Base-by-base conservation (phyloP, 2,329 filamentous ascomycete species). In the Penicillium sp. region DNA sequence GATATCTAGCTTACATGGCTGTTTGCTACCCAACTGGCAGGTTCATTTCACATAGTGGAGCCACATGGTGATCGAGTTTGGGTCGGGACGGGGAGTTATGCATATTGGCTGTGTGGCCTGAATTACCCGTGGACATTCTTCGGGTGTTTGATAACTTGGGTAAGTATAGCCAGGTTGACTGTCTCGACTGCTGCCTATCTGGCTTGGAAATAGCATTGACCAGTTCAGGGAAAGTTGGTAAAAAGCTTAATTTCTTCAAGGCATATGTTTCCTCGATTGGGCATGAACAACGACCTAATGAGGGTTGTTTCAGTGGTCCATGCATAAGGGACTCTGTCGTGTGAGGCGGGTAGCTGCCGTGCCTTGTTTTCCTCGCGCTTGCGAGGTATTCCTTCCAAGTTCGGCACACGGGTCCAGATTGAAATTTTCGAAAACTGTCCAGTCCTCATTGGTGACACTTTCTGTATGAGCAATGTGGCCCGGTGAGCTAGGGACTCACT, bases 31-130 rank as follows among this genome's bases (percentile, higher is more conserved):
- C 36, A 39, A 53, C 36, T 19, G 21, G 17, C 33, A 15, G 52
- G 27, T 38, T 35, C 7, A 19, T 27, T 48, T 68, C 60, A 89
- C 87, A 75, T 96, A 96, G 74, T 96, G 91, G 33, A 96, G 80
- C 92, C 93, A 96, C 84, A 96, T 90, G 41, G 87, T 89, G 12
- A 93, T 89, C 1, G 85, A 85, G 0, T 90, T 90, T 4, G 89
- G 59, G 96, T 86, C 21, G 91, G 83, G 25, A 96, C 0, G 92
- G 87, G 3, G 90, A 93, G 71, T 89, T 93, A 70, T 96, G 91
- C 4, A 84, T 74, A 60, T 86, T 85, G 82, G 77, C 0, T 27
- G 1, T 27, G 1, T 21, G 27, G 10, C 10, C 17, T 10, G 17
- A 5, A 23, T 21, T 73, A 73, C 12, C 31, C 31, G 5, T 33